Percentiles rank a stretch among this genome's conserved stretches.
Conservation (phyloP, 2,329 filamentous ascomycete genomes). For the Cryphonectria nitschkei region DNA sequence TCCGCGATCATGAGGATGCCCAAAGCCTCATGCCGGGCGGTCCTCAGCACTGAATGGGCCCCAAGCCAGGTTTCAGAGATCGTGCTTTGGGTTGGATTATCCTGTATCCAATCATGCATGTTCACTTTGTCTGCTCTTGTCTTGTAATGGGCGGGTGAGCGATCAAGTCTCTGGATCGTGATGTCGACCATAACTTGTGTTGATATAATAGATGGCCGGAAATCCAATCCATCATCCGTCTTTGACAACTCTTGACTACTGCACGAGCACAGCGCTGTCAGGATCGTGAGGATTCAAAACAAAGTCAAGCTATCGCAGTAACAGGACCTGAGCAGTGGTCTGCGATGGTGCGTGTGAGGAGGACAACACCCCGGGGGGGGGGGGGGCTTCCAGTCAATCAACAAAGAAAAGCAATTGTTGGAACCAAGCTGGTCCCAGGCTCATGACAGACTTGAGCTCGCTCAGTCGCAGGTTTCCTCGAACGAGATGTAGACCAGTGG, state of each 20-base stretch:
- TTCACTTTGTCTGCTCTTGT: background rate
- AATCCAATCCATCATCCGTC: background rate
- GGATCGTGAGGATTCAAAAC: background rate
- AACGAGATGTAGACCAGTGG: background rate
- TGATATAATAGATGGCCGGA: background rate
- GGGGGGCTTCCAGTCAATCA: background rate
- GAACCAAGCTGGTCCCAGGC: background rate
- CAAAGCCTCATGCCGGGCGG: background rate
- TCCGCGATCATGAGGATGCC: background rate
- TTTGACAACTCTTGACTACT: background rate
- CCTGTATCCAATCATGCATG: background rate
- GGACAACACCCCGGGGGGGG: no score
- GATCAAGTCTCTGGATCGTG: background rate
- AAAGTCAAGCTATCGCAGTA: background rate
- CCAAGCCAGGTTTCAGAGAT: background rate
- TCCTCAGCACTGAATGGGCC: background rate
- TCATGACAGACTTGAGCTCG: background rate
- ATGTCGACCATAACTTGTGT: background rate
- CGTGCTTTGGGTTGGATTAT: background rate
- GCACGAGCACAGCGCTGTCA: background rate
- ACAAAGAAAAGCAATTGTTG: background rate
- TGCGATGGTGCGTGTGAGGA: background rate
- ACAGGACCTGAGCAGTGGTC: background rate
- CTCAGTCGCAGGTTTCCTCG: background rate
- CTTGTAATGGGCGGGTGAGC: background rate